Evolutionary conservation across 2,329 filamentous ascomycete genomes (phyloP).

Genomic region (Thielaviopsis euricoi): DNA sequence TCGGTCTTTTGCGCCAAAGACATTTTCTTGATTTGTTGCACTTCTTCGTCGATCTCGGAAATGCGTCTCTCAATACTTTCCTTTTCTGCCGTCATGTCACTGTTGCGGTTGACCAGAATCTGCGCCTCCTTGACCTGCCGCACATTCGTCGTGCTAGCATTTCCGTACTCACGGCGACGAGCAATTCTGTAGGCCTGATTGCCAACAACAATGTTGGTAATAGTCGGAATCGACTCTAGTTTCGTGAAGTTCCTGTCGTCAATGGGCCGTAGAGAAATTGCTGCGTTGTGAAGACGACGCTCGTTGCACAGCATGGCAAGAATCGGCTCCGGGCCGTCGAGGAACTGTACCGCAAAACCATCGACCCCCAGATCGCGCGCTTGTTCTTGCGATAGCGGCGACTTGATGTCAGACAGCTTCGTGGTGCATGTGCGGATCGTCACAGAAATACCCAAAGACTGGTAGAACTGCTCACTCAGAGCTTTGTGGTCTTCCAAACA

Average conservation of each 20-base stretch:
- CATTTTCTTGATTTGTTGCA: slow-evolving; percentile 20
- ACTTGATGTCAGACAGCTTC: slow-evolving; percentile 35
- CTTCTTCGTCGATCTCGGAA: slow-evolving; percentile 23
- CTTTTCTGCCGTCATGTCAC: slow-evolving; percentile 52
- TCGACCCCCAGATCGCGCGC: slow-evolving; percentile 50
- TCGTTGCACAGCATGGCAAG: slow-evolving; percentile 76
- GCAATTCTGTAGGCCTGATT: slow-evolving; percentile 46
- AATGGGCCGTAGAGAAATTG: slow-evolving; percentile 46
- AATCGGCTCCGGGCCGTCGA: slow-evolving; percentile 69
- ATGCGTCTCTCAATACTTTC: slow-evolving; percentile 39
- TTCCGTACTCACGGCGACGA: slow-evolving; percentile 67
- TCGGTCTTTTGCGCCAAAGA: slow-evolving; percentile 22
- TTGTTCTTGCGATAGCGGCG: slow-evolving; percentile 38
- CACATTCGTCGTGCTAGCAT: slow-evolving; percentile 51
- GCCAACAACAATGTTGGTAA: slow-evolving; percentile 56
- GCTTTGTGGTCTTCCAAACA: slow-evolving; percentile 57
- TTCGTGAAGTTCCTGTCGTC: slow-evolving; percentile 49
- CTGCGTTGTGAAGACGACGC: slow-evolving; percentile 50
- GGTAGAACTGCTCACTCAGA: slow-evolving; percentile 49
- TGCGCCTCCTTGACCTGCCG: slow-evolving; percentile 46
- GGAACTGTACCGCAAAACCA: slow-evolving; percentile 60
- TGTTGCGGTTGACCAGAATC: slow-evolving; percentile 58
- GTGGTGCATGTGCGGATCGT: slow-evolving; percentile 48
- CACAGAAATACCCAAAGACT: slow-evolving; percentile 49
- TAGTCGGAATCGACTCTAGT: slow-evolving; percentile 38